Evolutionary conservation across 805 yeast species (phyloP), one percentile per base, ranked within the genome.

Genomic region (Maudiozyma pseudohumilis): DNA sequence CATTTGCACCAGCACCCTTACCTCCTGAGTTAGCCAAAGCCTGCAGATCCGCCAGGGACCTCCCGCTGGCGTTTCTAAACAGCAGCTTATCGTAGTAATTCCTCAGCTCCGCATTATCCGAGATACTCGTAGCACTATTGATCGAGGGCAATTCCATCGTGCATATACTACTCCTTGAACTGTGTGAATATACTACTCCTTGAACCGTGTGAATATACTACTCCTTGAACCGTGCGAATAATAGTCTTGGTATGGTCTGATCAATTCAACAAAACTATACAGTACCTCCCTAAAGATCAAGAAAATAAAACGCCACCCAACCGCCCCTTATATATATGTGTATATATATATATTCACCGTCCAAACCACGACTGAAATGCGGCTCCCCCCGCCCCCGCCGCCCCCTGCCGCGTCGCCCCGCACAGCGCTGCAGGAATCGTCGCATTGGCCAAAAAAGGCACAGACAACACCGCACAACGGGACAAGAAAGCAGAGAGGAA

Each of bases 71-170:
- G 37, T 56, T 56, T 29, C 52, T 55, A 36, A 58, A 58, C 25
- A 58, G 41, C 29, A 58, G 35, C 11, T 58, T 56, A 36, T 58
- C 63, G 40, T 58, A 58, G 34, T 58, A 56, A 35, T 56, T 54
- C 38, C 50, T 52, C 31, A 58, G 41, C 28, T 51, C 58, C 26
- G 53, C 47, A 38, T 58, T 58, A 36, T 58, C 63, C 6, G 63
- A 58, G 20, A 58, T 46, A 40, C 58, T 51, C 8, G 63, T 56
- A 5, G 56, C 50, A 39, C 61, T 56, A 38, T 51, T 58, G 8
- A 58, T 50, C 15, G 59, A 53, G 12, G 61, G 63, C 22, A 58
- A 40, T 32, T 54, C 60, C 28, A 39, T 36, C 16, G 38, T 23
- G 17, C 34, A 20, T 16, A 6, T 25, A n/a, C 28, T 9, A 5